phyloP scores from a whole-genome alignment of 2,329 filamentous ascomycete species.

The Alternaria atra region DNA sequence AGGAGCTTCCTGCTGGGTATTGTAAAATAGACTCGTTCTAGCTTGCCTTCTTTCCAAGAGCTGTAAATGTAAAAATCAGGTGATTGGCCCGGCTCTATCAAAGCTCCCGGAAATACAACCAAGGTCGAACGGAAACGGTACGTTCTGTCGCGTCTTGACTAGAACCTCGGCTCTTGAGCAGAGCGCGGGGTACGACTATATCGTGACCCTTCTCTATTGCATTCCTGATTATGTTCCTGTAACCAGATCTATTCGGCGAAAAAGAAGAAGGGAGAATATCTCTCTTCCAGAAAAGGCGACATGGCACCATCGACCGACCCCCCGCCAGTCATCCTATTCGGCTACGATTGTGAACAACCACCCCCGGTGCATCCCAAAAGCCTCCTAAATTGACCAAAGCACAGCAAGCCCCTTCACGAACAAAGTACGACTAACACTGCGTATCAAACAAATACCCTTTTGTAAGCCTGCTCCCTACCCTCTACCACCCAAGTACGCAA shows the following conservation, averaged over 20 bases:
- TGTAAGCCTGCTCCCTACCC: constrained; percentile 23
- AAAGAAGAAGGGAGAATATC: too few relatives aligned
- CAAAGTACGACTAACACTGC: constrained; percentile 50
- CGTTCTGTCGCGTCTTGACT: background rate
- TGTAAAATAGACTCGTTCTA: background rate
- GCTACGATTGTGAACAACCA: constrained; percentile 35
- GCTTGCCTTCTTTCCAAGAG: background rate
- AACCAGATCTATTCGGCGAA: too few relatives aligned
- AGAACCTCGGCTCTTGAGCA: constrained; percentile 6
- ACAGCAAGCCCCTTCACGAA: constrained; percentile 47
- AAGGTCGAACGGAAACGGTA: too few relatives aligned
- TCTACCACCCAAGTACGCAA: background rate
- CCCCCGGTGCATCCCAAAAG: rapidly evolving
- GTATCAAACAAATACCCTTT: constrained; percentile 51
- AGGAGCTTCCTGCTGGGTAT: too few relatives aligned
- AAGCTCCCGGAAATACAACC: background rate
- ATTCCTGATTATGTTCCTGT: background rate
- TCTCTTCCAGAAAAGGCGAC: rapidly evolving
- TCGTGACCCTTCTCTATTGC: background rate
- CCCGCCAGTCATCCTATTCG: constrained; percentile 33
- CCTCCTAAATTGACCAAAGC: background rate
- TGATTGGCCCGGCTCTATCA: too few relatives aligned
- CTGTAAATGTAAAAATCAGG: too few relatives aligned
- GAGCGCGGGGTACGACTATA: constrained; percentile 13
- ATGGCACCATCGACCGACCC: constrained; percentile 14